Evolutionary conservation across 1,284 basidiomycete genomes (phyloP).

Genomic region (Phylloporus sp.): DNA sequence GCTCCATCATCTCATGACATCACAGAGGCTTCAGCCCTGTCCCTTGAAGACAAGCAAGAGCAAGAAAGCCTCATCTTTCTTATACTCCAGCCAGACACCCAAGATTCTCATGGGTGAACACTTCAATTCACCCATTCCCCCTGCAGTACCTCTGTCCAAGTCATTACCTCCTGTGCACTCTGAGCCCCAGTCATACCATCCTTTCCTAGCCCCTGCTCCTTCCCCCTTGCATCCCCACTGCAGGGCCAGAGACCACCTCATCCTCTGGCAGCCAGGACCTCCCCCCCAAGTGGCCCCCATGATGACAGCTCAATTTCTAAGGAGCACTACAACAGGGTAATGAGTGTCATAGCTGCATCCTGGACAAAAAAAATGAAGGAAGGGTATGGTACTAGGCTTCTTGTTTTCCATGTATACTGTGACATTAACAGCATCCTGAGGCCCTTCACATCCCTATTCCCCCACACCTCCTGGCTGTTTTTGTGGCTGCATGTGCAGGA

Average conservation of each 20-base stretch:
- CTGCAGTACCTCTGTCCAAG: not conserved
- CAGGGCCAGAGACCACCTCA: not conserved
- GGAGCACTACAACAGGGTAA: slow-evolving; percentile 5
- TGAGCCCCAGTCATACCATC: not conserved
- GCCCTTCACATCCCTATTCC: too few species aligned
- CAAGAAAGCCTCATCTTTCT: too few species aligned
- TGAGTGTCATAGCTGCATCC: slow-evolving; percentile 1
- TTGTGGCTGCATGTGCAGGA: slow-evolving; percentile 21
- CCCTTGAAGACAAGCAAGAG: too few species aligned
- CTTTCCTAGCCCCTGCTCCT: not conserved
- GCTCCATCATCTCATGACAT: not conserved
- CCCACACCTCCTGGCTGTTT: too few species aligned
- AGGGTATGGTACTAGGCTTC: slow-evolving; percentile 34
- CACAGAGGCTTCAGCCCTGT: too few species aligned
- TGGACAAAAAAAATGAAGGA: slow-evolving; percentile 29
- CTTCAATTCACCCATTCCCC: not conserved
- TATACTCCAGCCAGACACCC: too few species aligned
- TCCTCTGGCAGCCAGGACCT: not conserved
- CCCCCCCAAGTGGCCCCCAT: not conserved
- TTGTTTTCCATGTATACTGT: slow-evolving; percentile 39
- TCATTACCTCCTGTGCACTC: too few species aligned
- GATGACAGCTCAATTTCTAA: not conserved
- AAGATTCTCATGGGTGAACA: too few species aligned
- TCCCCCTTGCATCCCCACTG: not conserved
- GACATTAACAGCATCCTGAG: slow-evolving; percentile 19